Evolutionary conservation across 345 rosid genomes (phyloP).

Genomic region (Euphorbia peplus): DNA sequence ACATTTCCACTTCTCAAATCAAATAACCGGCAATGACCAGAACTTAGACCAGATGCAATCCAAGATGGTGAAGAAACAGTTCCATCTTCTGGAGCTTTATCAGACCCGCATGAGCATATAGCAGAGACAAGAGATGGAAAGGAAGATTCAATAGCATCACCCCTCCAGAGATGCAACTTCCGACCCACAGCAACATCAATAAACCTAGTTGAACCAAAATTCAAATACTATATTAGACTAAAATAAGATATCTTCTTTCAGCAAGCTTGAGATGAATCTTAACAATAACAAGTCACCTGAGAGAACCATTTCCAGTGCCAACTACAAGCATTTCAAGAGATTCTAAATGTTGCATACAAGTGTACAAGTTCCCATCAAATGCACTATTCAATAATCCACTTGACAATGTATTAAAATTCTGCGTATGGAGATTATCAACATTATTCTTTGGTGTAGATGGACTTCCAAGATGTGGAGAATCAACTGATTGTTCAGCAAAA

Average conservation of each 20-base stretch:
- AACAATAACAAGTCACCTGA: slow-evolving; percentile 49
- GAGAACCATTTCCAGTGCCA: slow-evolving; percentile 87
- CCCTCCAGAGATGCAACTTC: slow-evolving; percentile 84
- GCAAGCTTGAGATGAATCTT: slow-evolving; percentile 14
- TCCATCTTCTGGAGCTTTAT: slow-evolving; percentile 42
- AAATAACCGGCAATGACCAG: slow-evolving; percentile 81
- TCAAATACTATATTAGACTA: slow-evolving; percentile 14
- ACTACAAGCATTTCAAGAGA: slow-evolving; percentile 58
- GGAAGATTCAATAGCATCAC: slow-evolving; percentile 63
- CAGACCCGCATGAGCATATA: slow-evolving; percentile 69
- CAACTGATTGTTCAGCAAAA: slow-evolving; percentile 61
- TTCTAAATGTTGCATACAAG: slow-evolving; percentile 75
- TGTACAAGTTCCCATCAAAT: slow-evolving; percentile 82
- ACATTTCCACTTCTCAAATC: slow-evolving; percentile 68
- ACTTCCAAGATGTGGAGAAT: slow-evolving; percentile 47
- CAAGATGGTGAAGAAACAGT: slow-evolving; percentile 55
- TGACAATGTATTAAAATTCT: slow-evolving; percentile 56
- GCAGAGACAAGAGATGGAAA: slow-evolving; percentile 85
- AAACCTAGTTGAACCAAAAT: slow-evolving; percentile 43
- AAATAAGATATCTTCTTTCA: slow-evolving; percentile 5
- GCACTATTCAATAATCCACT: slow-evolving; percentile 60
- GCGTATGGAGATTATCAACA: slow-evolving; percentile 47
- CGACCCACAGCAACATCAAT: slow-evolving; percentile 65
- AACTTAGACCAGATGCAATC: slow-evolving; percentile 85
- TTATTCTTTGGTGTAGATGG: slow-evolving; percentile 41